These are phyloP conservation scores for Tylopilus rubrobrunneus DNA, from an alignment of 768 basidiomycete genomes.

Conservation along the genomic window DNA sequence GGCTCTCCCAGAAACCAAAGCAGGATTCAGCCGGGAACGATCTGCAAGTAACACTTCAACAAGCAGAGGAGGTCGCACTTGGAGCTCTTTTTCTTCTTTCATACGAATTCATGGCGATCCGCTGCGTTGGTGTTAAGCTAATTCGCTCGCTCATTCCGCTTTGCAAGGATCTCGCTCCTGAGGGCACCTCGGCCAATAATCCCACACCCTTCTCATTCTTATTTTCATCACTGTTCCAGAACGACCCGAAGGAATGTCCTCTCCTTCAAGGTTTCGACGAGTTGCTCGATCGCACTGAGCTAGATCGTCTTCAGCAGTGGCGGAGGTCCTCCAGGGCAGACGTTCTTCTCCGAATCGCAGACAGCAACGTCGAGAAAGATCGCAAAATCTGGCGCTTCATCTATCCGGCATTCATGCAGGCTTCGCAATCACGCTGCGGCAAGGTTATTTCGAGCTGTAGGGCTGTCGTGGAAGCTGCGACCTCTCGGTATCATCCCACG, in stretches of 20 bases:
- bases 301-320: constrained; percentile 66
- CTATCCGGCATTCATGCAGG: constrained; percentile 61
- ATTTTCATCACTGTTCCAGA: constrained; percentile 54
- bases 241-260: constrained; percentile 39
- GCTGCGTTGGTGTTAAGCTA: constrained; percentile 59
- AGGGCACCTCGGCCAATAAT: constrained; percentile 28
- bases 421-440: constrained; percentile 47
- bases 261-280: constrained; percentile 65
- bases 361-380: constrained; percentile 66
- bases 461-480: constrained; percentile 63
- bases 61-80: constrained; percentile 62
- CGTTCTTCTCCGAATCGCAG: constrained; percentile 62
- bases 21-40: constrained; percentile 40
- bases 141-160: constrained; percentile 55
- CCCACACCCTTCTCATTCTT: constrained; percentile 30
- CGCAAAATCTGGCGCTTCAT: constrained; percentile 71
- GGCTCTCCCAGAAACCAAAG: constrained; percentile 38
- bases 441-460: constrained; percentile 50
- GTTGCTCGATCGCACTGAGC: constrained; percentile 56
- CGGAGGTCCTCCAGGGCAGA: constrained; percentile 52
- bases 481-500: constrained; percentile 63
- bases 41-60: constrained; percentile 38
- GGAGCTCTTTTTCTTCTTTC: constrained; percentile 74
- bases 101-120: constrained; percentile 47
- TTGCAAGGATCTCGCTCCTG: constrained; percentile 39